Conservation (phyloP, 2,329 filamentous ascomycete genomes). For the Talaromyces sp. region DNA sequence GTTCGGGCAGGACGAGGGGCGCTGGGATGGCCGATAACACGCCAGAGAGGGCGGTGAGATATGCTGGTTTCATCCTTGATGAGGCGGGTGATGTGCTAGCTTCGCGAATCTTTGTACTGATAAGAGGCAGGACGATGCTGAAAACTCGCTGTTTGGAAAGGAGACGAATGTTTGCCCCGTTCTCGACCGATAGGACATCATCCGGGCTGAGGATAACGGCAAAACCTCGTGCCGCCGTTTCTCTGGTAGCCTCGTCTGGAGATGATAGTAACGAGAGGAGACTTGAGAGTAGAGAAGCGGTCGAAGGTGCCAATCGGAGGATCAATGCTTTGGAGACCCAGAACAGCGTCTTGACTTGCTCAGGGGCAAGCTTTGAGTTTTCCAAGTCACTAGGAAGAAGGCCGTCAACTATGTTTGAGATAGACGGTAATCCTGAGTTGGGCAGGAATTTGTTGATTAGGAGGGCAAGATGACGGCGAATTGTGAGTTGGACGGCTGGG, state of each 20-base stretch:
- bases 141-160: slow-evolving; percentile 63
- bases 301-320: slow-evolving; percentile 48
- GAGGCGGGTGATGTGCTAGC: slow-evolving; percentile 28
- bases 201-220: slow-evolving; percentile 56
- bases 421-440: slow-evolving; percentile 26
- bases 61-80: slow-evolving; percentile 52
- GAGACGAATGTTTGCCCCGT: slow-evolving; percentile 58
- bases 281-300: slow-evolving; percentile 47
- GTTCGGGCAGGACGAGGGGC: slow-evolving; percentile 55
- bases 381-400: slow-evolving; percentile 22
- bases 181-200: slow-evolving; percentile 56
- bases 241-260: slow-evolving; percentile 45
- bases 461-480: slow-evolving; percentile 39
- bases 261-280: slow-evolving; percentile 44
- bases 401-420: slow-evolving; percentile 27
- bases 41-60: slow-evolving; percentile 60
- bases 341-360: slow-evolving; percentile 53
- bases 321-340: slow-evolving; percentile 59
- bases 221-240: slow-evolving; percentile 54
- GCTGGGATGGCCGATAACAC: slow-evolving; percentile 58
- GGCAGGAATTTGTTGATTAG: slow-evolving; percentile 40
- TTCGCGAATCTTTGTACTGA: slow-evolving; percentile 50
- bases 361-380: slow-evolving; percentile 25
- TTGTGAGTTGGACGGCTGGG: slow-evolving; percentile 34
- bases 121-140: slow-evolving; percentile 53